Conservation (phyloP, 805 yeast species). For the Osmozyma mogii region DNA sequence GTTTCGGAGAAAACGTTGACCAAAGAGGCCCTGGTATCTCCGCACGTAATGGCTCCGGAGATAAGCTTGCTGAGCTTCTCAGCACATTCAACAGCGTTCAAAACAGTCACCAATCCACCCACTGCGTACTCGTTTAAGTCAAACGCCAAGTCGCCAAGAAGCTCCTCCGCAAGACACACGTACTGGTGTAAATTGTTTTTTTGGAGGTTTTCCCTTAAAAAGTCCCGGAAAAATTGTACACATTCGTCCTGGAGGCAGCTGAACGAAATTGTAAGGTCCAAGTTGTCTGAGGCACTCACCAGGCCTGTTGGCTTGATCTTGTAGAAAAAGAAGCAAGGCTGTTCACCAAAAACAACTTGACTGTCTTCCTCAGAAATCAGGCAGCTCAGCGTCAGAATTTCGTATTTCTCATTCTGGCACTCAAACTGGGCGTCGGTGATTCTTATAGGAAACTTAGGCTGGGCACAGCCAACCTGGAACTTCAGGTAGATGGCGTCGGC, state of each 20-base stretch:
- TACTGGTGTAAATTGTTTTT: constrained; percentile 12
- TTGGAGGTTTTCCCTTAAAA: constrained; percentile 1
- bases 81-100: constrained; percentile 13
- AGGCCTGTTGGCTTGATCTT: constrained; percentile 29
- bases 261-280: constrained; percentile 38
- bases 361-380: constrained; percentile 11
- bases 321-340: constrained; percentile 58
- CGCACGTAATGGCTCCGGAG: constrained; percentile 5
- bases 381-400: constrained; percentile 11
- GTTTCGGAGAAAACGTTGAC: constrained; percentile 2
- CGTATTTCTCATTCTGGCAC: constrained; percentile 20
- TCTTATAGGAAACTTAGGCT: constrained; percentile 44
- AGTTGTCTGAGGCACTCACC: constrained; percentile 21
- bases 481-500: constrained; percentile 50
- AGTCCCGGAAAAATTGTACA: constrained; percentile 8
- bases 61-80: constrained; percentile 9
- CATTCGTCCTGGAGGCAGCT: constrained; percentile 43
- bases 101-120: constrained; percentile 11
- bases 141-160: constrained; percentile 16
- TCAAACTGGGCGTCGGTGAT: constrained; percentile 36
- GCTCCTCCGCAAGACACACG: constrained; percentile 9
- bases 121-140: constrained; percentile 26
- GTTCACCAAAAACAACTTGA: constrained; percentile 57
- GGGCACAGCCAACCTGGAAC: constrained; percentile 59
- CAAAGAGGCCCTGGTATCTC: constrained; percentile 7